Evolutionary conservation across 177 flowering plant genomes (phyloP).

Genomic region (Telopea speciosissima): DNA sequence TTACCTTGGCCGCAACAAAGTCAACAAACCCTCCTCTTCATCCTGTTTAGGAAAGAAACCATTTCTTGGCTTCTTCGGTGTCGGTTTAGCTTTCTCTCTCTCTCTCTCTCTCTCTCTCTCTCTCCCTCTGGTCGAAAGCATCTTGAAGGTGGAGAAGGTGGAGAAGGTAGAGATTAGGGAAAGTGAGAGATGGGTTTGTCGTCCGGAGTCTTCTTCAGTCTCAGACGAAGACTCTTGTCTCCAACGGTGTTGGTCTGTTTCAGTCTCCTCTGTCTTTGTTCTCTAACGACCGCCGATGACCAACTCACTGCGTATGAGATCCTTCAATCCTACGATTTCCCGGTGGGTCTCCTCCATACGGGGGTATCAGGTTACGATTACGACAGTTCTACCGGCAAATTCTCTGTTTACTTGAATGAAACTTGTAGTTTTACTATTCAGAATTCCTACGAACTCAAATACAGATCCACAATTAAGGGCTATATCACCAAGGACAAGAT

Average conservation of each 20-base stretch:
- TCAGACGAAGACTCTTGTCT: conserved; percentile 3
- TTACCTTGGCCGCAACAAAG: too few relatives aligned
- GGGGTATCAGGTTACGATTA: conserved; percentile 9
- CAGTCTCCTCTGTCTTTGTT: conserved; percentile 1
- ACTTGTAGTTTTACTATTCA: conserved; percentile 33
- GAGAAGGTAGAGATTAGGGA: too few relatives aligned
- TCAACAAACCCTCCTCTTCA: too few relatives aligned
- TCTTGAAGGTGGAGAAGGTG: too few relatives aligned
- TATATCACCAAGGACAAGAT: conserved; percentile 21
- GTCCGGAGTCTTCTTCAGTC: too few relatives aligned
- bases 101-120: too few relatives aligned
- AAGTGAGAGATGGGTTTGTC: too few relatives aligned
- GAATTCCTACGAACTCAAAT: conserved; percentile 32
- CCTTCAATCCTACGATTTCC: conserved; percentile 11
- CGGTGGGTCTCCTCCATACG: conserved; percentile 12
- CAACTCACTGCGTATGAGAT: conserved; percentile 12
- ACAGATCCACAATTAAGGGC: conserved; percentile 32
- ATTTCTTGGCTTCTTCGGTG: too few relatives aligned
- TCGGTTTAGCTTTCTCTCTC: too few relatives aligned
- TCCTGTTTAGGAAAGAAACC: too few relatives aligned
- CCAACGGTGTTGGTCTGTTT: not conserved
- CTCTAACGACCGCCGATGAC: conserved; percentile 11
- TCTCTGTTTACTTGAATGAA: conserved; percentile 5
- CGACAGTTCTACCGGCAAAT: conserved; percentile 8
- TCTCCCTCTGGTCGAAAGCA: too few relatives aligned